Base-by-base conservation (phyloP, 2,329 filamentous ascomycete species). In the Acephala macrosclerotiorum region DNA sequence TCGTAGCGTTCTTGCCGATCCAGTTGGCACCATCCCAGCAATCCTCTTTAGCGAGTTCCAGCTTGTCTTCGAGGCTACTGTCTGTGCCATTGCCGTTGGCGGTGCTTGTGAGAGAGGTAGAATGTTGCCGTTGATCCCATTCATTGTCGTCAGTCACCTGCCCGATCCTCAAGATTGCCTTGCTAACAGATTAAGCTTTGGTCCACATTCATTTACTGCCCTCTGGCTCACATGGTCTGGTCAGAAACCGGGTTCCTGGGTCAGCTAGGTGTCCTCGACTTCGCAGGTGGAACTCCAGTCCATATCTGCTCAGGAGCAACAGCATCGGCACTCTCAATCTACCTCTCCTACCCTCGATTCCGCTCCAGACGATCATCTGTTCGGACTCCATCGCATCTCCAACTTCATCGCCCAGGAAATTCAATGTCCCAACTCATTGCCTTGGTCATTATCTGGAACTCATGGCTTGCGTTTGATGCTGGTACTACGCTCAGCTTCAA, bases 391-490 rank as follows among this genome's bases (percentile, higher is more conserved):
- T 68, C 72, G 9, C 72, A 73, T 58, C 85, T 87, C 53, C 85
- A 89, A 3, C 87, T 88, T 3, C 90, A 90, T 80, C 85, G 87
- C 36, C 89, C 90, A 9, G 91, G 93, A 79, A 93, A 91, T 75
- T 89, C 91, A 53, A 91, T 90, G 65, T 84, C 91, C 72, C 88
- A 93, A 70, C 88, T 92, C 57, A 83, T 93, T 56, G 91, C 91
- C 25, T 92, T 91, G 3, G 85, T 90, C 29, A 86, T 91, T 85
- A 85, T 97, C 58, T 97, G 94, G 94, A 92, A 97, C 55, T 94
- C 94, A 65, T 97, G 94, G 94, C 96, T 97, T 77, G 94, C 94
- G 58, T 97, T 97, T 87, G 97, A 97, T 79, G 94, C 92, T 61
- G 94, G 94, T 68, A 88, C 91, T 3, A 94, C 93, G 1, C 84